Percentiles rank a stretch among this genome's conserved stretches.
These are phyloP conservation scores for Geotrichum cucujoidarum DNA, from an alignment of 1,139 yeast species.

Conservation along the genomic window DNA sequence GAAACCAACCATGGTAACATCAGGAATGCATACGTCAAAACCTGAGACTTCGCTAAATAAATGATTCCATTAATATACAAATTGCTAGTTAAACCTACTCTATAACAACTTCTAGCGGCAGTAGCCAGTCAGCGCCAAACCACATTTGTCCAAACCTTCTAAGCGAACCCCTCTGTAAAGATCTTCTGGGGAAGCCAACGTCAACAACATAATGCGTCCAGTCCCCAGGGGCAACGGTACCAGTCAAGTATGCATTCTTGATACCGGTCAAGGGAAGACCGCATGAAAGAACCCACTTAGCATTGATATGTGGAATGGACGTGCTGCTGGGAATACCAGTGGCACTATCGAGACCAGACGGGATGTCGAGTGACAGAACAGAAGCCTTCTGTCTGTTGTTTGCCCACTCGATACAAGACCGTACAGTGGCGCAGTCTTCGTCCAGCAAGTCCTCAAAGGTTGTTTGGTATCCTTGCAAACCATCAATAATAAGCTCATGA, in stretches of 20 bases:
- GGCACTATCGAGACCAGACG: conserved; percentile 82
- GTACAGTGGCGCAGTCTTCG: conserved; percentile 47
- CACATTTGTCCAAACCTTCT: conserved; percentile 44
- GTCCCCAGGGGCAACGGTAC: conserved; percentile 41
- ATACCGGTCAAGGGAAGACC: conserved; percentile 72
- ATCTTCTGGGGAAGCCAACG: conserved; percentile 56
- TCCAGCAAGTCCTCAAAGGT: conserved; percentile 51
- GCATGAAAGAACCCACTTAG: conserved; percentile 59
- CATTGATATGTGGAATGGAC: conserved; percentile 28
- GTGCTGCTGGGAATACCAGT: conserved; percentile 50
- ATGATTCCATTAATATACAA: background rate
- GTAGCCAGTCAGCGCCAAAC: conserved; percentile 40
- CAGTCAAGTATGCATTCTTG: conserved; percentile 52
- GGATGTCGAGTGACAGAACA: conserved; percentile 69
- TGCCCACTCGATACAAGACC: conserved; percentile 61
- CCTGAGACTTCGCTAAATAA: too few relatives aligned
- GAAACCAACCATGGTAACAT: too few relatives aligned
- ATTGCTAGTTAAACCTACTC: conserved; percentile 2
- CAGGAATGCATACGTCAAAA: too few relatives aligned
- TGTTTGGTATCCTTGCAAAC: conserved; percentile 76
- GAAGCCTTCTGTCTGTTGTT: conserved; percentile 49
- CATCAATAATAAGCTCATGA: conserved; percentile 72
- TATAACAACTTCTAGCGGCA: conserved; percentile 25
- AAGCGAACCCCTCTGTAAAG: conserved; percentile 40
- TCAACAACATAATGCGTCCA: conserved; percentile 64